Percentiles rank a stretch among this genome's conserved stretches.
Conservation (phyloP, 2,329 filamentous ascomycete genomes). For the Arthrinium puccinioides region DNA sequence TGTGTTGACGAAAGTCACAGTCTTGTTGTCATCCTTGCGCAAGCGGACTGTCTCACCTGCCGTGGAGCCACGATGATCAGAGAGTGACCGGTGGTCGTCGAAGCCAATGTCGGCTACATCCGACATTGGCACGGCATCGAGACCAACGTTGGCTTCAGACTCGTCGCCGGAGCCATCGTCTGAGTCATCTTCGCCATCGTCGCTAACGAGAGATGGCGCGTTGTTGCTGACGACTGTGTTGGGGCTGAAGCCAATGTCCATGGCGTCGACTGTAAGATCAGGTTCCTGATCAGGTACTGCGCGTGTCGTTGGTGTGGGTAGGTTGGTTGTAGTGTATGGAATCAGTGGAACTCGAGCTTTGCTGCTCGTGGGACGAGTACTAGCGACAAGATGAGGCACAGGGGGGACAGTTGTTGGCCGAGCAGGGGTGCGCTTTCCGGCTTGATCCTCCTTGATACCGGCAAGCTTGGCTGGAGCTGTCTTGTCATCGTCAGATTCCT, state of each 20-base stretch:
- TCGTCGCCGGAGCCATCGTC: conserved; percentile 53
- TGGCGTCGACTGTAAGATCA: conserved; percentile 34
- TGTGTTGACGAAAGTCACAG: conserved; percentile 48
- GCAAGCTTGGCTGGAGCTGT: conserved; percentile 32
- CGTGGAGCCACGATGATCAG: conserved; percentile 31
- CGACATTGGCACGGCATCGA: conserved; percentile 52
- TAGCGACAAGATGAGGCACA: conserved; percentile 20
- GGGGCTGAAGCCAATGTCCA: conserved; percentile 60
- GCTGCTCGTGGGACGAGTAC: conserved; percentile 45
- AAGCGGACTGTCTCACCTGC: conserved; percentile 35
- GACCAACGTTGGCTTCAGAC: conserved; percentile 48
- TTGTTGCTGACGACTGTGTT: conserved; percentile 66
- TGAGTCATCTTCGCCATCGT: conserved; percentile 71
- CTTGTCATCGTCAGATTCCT: conserved; percentile 48
- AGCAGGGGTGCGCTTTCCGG: conserved; percentile 42
- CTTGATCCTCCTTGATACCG: conserved; percentile 23
- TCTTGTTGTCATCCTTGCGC: conserved; percentile 47
- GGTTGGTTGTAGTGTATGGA: conserved; percentile 29
- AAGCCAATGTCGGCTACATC: conserved; percentile 57
- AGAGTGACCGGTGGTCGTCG: conserved; percentile 44
- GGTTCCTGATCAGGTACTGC: conserved; percentile 12
- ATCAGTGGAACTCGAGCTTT: conserved; percentile 41
- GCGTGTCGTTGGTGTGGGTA: conserved; percentile 26
- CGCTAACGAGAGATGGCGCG: conserved; percentile 71
- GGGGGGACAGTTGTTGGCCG: conserved; percentile 46